Base-by-base conservation (phyloP, 306 rosid genomes). In the Benincasa hispida region DNA sequence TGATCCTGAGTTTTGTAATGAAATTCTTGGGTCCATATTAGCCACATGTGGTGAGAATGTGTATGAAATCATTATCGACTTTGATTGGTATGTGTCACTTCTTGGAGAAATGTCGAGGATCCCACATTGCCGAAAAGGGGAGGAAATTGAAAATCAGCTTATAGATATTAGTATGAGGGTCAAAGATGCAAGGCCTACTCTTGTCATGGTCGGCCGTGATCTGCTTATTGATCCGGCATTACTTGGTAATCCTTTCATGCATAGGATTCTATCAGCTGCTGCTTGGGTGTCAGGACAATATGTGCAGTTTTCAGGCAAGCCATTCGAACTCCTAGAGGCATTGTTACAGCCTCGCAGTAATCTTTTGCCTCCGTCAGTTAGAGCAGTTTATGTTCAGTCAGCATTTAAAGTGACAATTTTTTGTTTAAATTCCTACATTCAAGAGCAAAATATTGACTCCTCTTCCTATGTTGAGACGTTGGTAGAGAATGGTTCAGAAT, bases 221-320 rank as follows among this genome's bases (percentile, higher is more conserved):
- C 80, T 94, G 72, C 84, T 94, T 87, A 94, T 94, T 77, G 98
- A 91, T 85, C 98, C 97, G n/a, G 97, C 97, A 68, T 87, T 94
- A 74, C 90, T 89, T 63, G 95, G 97, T 65, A 89, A 94, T 82
- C 88, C 78, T 72, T 86, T 81, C 88, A 63, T 94, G 78, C 89
- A 92, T 78, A 82, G 89, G 84, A 87, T 89, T 81, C 77, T 94
- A 77, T 94, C 93, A 19, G 97, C 92, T 30, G 85, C 92, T 81
- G 95, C 98, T 76, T 94, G 98, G 97, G 89, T 88, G 61, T 87
- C 86, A 2, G 98, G 98, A 74, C 93, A 87, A 83, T 90, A 87
- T 77, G 90, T 89, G 56, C 92, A 90, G 83, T 72, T 90, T 82
- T 87, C 81, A 0, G 56, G 81, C 81, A 82, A 89, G 76, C 96